Evolutionary conservation across 192 early-diverging fungal species (phyloP).

Genomic region (Pilobolus umbonatus): DNA sequence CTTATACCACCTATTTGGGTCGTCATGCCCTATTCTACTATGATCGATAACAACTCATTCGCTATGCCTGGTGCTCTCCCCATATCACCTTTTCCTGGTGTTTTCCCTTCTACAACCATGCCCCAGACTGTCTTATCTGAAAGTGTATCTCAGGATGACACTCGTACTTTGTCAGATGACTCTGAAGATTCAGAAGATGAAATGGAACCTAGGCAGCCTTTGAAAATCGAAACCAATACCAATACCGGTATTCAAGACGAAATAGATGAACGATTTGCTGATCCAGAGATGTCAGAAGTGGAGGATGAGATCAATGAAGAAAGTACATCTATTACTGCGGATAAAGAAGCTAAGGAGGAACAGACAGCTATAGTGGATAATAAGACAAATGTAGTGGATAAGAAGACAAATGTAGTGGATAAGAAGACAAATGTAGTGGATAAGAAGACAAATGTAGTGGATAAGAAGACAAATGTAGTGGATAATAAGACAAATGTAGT

Average conservation of each 20-base stretch:
- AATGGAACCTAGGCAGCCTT: no score
- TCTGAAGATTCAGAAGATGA: not conserved
- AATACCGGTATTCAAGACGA: not conserved
- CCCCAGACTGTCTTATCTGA: not conserved
- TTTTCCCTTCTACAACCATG: not conserved
- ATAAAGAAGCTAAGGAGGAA: not conserved
- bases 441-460: no score
- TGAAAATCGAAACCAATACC: not conserved
- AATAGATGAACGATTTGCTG: conserved; percentile 1
- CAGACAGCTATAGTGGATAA: not conserved
- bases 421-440: no score
- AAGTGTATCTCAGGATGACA: not conserved
- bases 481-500: no score
- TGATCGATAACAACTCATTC: not conserved
- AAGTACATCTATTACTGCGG: not conserved
- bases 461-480: no score
- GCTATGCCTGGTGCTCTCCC: not conserved
- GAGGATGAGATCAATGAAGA: not conserved
- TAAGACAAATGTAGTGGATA: no score
- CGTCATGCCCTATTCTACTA: conserved; percentile 10
- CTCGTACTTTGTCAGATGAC: not conserved
- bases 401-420: no score
- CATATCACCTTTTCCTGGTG: not conserved
- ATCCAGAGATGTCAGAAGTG: not conserved
- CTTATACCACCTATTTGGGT: conserved; percentile 15